Base-by-base conservation (phyloP, 1,284 basidiomycete genomes). In the Hymenochaete sp. region DNA sequence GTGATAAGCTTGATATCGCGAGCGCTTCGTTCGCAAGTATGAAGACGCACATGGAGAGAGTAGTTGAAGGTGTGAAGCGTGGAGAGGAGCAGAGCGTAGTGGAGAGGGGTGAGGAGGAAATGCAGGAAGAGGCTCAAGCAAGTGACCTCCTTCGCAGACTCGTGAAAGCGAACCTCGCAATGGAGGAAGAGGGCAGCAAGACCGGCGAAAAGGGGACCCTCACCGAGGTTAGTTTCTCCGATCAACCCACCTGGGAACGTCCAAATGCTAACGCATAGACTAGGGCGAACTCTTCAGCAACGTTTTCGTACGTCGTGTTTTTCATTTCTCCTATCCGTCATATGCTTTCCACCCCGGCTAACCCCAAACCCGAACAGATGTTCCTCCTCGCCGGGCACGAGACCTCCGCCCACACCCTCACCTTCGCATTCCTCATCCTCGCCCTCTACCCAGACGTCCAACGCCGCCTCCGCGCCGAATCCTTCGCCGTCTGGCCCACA, bases 361-460 rank as follows among this genome's bases (percentile, higher is more conserved):
- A n/a, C n/a, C n/a, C n/a, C n/a, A n/a, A n/a, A n/a, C n/a, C n/a
- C n/a, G 9, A 2, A 11, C 25, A 47, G 46, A 32, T 27, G 21
- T 47, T 47, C 14, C 22, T 47, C 14, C 21, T 47, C 3, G 46
- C 46, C 6, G 46, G 40, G 0, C 47, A 48, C 14, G 47, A 66
- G 45, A 67, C 64, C 11, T 58, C 60, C 7, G 62, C 61, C 0
- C 60, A 66, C 47, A 62, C 62, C 14, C 49, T 66, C 9, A 56
- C 58, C 2, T 67, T 62, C 41, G 55, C 60, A 3, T 48, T 65
- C 9, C 59, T 57, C 8, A 57, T 61, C 28, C 56, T 67, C 11
- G 61, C 62, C 8, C 46, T 66, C 3, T 52, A 64, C 47, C 65
- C 63, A 1, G 57, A 62, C 10, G 55, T 57, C 18, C 66, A 67